phyloP scores from a whole-genome alignment of 176 grass and related monocot species.

The Triticum dicoccoides region DNA sequence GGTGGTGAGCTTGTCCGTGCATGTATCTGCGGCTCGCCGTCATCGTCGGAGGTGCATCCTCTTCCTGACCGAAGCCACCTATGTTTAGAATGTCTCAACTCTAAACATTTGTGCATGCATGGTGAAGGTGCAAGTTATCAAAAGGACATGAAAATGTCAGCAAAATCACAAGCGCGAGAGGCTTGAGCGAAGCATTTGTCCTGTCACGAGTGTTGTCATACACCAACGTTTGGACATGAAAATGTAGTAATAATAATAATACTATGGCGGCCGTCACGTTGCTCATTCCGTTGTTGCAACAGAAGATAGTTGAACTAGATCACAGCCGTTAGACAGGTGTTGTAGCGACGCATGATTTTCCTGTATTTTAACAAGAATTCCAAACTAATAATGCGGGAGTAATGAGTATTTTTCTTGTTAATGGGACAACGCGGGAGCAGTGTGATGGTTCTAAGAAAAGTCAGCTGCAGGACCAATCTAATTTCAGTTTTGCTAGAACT shows the following conservation, averaged over 20 bases:
- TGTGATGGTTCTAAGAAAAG: neutral
- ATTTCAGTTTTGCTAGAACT: neutral
- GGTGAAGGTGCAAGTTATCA: too few relatives aligned
- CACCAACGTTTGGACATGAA: too few relatives aligned
- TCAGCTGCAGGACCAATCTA: neutral
- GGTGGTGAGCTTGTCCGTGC: neutral
- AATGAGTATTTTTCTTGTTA: neutral
- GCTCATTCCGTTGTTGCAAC: neutral
- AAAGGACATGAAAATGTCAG: neutral
- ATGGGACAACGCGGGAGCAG: neutral
- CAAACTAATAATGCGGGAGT: neutral
- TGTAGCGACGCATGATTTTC: too few relatives aligned
- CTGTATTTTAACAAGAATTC: too few relatives aligned
- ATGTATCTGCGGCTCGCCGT: neutral
- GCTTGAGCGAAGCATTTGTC: too few relatives aligned
- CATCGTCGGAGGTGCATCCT: neutral
- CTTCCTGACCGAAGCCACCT: neutral
- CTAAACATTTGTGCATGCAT: too few relatives aligned
- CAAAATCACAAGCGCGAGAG: neutral
- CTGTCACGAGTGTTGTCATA: too few relatives aligned
- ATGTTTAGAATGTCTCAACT: too few relatives aligned
- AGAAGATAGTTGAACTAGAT: neutral
- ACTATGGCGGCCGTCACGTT: neutral
- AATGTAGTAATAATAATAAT: neutral
- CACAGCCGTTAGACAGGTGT: too few relatives aligned